Conservation (phyloP, 192 early-diverging fungal species). For the Obelidium mucronatum region DNA sequence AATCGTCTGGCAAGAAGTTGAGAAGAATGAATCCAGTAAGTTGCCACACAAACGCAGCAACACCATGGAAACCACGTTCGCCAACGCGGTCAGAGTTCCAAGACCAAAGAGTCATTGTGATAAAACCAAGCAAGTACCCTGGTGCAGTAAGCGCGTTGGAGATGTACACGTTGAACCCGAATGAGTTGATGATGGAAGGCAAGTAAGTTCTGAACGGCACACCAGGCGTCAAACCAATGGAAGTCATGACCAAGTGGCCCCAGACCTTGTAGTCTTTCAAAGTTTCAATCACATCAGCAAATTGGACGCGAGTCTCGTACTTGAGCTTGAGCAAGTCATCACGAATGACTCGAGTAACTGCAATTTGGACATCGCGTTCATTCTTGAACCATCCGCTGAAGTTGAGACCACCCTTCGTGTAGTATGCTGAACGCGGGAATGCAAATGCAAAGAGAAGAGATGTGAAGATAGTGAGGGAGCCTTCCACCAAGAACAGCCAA, state of each 20-base stretch:
- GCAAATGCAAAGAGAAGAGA: constrained; percentile 61
- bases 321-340: constrained; percentile 60
- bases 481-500: constrained; percentile 72
- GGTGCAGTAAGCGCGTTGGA: constrained; percentile 40
- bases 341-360: no score
- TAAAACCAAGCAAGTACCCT: no score
- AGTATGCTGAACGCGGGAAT: constrained; percentile 9
- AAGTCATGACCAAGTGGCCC: constrained; percentile 32
- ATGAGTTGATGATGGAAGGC: no score
- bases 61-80: constrained; percentile 29
- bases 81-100: constrained; percentile 7
- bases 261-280: constrained; percentile 34
- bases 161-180: constrained; percentile 35
- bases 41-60: constrained; percentile 5
- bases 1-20: constrained; percentile 5
- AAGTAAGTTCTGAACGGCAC: constrained; percentile 37
- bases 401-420: no score
- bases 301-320: not conserved
- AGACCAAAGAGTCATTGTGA: constrained; percentile 3
- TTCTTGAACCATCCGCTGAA: no score
- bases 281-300: constrained; percentile 27
- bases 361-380: no score
- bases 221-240: not conserved
- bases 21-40: constrained; percentile 34
- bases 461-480: constrained; percentile 56